Evolutionary conservation across 2,329 filamentous ascomycete genomes (phyloP), one percentile per base, ranked within the genome.

Genomic region (Domatiomyces globalis): DNA sequence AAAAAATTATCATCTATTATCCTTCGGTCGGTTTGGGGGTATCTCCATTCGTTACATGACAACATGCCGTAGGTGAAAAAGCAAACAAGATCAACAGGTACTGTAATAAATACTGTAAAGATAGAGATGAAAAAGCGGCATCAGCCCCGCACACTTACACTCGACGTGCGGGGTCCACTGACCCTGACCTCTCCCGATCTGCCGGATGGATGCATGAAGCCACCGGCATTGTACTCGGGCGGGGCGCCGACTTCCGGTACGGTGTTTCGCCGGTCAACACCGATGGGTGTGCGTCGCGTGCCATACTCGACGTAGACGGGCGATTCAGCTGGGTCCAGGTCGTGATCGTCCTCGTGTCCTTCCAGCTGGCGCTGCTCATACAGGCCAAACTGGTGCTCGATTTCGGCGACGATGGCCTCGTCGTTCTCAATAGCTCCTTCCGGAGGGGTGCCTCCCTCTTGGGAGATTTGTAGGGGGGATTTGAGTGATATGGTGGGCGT

Each of bases 391-490:
- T 58, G 56, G 17, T 49, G 51, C 44, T 56, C 56, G 43, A 58
- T 58, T 39, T 58, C 56, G 17, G 55, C 55, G 6, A 54, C 50
- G 19, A 58, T 50, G 6, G 53, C 53, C 29, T 56, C 56, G 7
- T 53, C 50, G 25, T 51, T 50, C 8, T 48, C 49, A 5, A 48
- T 12, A 6, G 17, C 25, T 9, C 10, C 19, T 22, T 27, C 29
- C 2, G 56, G 56, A 1, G 46, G 52, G 3, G 46, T 46, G 4
- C 56, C 53, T 18, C 56, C 57, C 46, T 61, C 58, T 4, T 58
- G 54, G 3, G 60, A 60, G 43, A 74, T 58, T 58, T 74, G 71
- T 19, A 73, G 63, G 0, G 72, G 72, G 0, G 73, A 48, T 19
- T 66, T 67, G 18, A 73, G 60, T 1, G 65, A 66, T 29, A 71